Percentiles rank a stretch among this genome's conserved stretches.
phyloP scores from a whole-genome alignment of 1,284 basidiomycete species.

The Ganoderma sinense region DNA sequence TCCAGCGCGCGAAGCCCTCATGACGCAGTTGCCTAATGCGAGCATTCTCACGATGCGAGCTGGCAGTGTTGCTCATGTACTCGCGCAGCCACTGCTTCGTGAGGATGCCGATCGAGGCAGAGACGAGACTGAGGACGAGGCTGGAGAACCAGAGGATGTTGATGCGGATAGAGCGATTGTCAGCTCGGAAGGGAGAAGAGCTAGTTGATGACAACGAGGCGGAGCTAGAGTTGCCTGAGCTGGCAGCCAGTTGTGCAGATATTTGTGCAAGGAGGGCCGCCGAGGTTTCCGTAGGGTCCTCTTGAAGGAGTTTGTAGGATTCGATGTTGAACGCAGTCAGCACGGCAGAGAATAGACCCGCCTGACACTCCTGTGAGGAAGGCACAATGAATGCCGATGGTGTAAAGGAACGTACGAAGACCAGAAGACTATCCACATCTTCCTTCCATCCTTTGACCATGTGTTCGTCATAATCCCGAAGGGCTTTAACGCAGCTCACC shows the following conservation, averaged over 20 bases:
- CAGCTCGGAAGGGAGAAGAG: conserved; percentile 6
- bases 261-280: conserved; percentile 18
- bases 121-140: conserved; percentile 34
- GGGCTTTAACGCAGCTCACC: conserved; percentile 24
- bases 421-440: conserved; percentile 34
- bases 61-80: conserved; percentile 25
- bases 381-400: background rate
- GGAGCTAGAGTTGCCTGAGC: background rate
- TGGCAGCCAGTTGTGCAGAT: conserved; percentile 10
- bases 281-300: conserved; percentile 25
- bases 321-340: conserved; percentile 35
- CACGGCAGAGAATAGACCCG: conserved; percentile 37
- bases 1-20: conserved; percentile 31
- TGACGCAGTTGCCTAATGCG: conserved; percentile 33
- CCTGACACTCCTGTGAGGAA: conserved; percentile 12
- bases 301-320: conserved; percentile 31
- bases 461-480: conserved; percentile 30
- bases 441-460: conserved; percentile 33
- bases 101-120: conserved; percentile 34
- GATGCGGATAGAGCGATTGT: conserved; percentile 22
- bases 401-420: conserved; percentile 27
- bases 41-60: conserved; percentile 29
- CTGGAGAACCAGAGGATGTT: conserved; percentile 38
- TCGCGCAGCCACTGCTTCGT: conserved; percentile 37
- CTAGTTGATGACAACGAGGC: background rate